Evolutionary conservation across 2,329 filamentous ascomycete genomes (phyloP), one percentile per base, ranked within the genome.

Genomic region (Lachnellula suecica): DNA sequence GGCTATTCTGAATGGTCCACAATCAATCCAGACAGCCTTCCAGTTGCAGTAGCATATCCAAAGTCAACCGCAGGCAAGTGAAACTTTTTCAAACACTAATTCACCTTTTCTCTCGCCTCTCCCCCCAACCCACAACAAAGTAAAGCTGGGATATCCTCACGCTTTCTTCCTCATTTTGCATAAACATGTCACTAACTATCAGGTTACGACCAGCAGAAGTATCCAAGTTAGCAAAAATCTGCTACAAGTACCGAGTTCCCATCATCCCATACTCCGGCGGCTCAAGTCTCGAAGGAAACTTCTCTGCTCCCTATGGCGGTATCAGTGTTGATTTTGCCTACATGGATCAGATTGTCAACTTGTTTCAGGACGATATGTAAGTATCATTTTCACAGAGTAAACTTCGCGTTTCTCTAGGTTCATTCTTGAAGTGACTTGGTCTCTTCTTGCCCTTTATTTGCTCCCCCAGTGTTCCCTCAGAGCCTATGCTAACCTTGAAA

Each of bases 361-460:
- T 96, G 51, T 88, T 96, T 68, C 85, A 88, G 60, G 87, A 89
- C 4, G 92, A 96, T 68, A 91, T 97, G n/a, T n/a, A n/a, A n/a
- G n/a, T n/a, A n/a, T n/a, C n/a, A n/a, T n/a, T n/a, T n/a, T n/a
- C n/a, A n/a, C n/a, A n/a, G n/a, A n/a, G n/a, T n/a, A n/a, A n/a
- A n/a, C n/a, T n/a, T n/a, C n/a, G n/a, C n/a, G n/a, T n/a, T n/a
- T n/a, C n/a, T n/a, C n/a, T n/a, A n/a, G n/a, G n/a, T n/a, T n/a
- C n/a, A n/a, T n/a, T n/a, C n/a, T n/a, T n/a, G n/a, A n/a, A n/a
- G n/a, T n/a, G n/a, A n/a, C n/a, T n/a, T n/a, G n/a, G n/a, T n/a
- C n/a, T n/a, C n/a, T n/a, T n/a, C n/a, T n/a, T n/a, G n/a, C n/a
- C n/a, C n/a, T n/a, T n/a, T n/a, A n/a, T n/a, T n/a, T n/a, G n/a